Base-by-base conservation (phyloP, 495 filamentous ascomycete genomes). In the Penicillium daleae region DNA sequence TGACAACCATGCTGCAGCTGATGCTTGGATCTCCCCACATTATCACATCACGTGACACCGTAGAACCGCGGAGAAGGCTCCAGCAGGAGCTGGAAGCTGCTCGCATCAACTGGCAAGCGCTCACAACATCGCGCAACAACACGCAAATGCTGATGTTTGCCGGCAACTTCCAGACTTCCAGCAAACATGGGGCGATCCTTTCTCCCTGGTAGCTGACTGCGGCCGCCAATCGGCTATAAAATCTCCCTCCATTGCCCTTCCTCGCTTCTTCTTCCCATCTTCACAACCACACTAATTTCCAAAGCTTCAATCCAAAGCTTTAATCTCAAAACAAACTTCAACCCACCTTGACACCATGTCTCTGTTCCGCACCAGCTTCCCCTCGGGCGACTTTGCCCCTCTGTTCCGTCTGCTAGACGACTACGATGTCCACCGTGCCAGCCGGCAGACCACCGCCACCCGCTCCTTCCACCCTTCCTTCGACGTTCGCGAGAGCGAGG, bases 381-480 rank as follows among this genome's bases (percentile, higher is more conserved):
- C 74, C 49, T 55, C 64, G 44, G 69, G 70, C 55, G 78, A 80
- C 71, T 78, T 80, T 64, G 53, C 69, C 22, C 71, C 78, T 39
- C 73, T 82, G 60, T 80, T 83, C 77, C 79, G 77, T 53, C 74
- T 81, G 8, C 67, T 81, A 35, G 78, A 81, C 59, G 76, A 79
- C 72, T 79, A 78, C 48, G 79, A 81, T 60, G 39, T 58, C 66
- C 79, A 80, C 70, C 77, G 76, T 59, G 69, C 72, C 42, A 64
- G 49, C 57, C 57, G 60, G 55, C 64, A 63, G 49, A 21, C 66
- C n/a, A 6, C 51, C 31, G 37, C 70, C 31, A 48, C 69, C 31
- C 76, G 75, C 51, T 76, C 83, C 33, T 93, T 93, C 79, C 76
- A 81, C 6, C 92, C 91, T 29, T 86, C 86, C 69, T 97, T 97